These are phyloP conservation scores for Boechera retrofracta DNA, from an alignment of 345 rosid species.

Conservation along the genomic window DNA sequence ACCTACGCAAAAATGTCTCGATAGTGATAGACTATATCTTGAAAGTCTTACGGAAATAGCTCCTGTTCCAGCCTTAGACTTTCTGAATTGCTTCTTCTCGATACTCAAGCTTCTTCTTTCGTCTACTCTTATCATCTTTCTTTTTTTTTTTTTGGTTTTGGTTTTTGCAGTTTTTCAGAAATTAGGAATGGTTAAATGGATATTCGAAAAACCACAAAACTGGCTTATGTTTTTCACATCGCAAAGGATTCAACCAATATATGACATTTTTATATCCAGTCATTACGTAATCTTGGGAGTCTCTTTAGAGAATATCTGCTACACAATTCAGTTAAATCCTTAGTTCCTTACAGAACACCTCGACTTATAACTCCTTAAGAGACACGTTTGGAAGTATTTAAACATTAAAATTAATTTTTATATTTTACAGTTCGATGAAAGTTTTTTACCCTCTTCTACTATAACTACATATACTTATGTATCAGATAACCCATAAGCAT, in stretches of 20 bases:
- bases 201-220: slow-evolving; percentile 8
- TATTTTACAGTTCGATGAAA: background rate
- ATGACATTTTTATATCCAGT: slow-evolving; percentile 21
- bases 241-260: background rate
- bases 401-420: background rate
- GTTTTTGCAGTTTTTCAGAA: slow-evolving; percentile 36
- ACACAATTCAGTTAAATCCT: background rate
- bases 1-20: background rate
- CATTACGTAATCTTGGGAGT: slow-evolving; percentile 18
- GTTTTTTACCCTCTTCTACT: background rate
- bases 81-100: background rate
- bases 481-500: background rate
- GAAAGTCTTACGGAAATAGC: background rate
- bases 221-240: slow-evolving; percentile 25
- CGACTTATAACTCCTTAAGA: background rate
- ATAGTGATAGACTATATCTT: background rate
- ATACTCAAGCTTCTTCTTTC: background rate
- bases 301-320: background rate
- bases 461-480: background rate
- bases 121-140: slow-evolving; percentile 23
- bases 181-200: slow-evolving; percentile 29
- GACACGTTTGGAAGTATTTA: slow-evolving; percentile 6
- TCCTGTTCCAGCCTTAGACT: background rate
- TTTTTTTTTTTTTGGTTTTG: background rate
- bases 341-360: background rate